These are phyloP conservation scores for Styphnolobium japonicum DNA, from an alignment of 306 rosid genomes.

Conservation along the genomic window DNA sequence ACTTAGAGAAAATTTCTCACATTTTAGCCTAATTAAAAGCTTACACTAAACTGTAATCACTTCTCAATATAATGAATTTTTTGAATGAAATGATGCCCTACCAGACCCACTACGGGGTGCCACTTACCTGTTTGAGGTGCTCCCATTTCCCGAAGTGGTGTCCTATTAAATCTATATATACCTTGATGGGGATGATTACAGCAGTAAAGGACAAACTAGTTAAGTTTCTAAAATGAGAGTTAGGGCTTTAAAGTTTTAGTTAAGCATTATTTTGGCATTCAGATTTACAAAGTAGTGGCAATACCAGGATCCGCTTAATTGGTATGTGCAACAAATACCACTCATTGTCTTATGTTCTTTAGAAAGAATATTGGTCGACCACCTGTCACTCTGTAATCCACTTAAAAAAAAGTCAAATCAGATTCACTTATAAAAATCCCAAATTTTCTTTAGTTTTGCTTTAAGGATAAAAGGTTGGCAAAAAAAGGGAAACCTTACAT, in stretches of 20 bases:
- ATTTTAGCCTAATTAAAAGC: too few species aligned
- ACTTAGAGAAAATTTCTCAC: too few species aligned
- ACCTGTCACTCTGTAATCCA: constrained; percentile 4
- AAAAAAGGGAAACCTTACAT: background rate
- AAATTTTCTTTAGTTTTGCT: background rate
- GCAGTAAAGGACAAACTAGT: background rate
- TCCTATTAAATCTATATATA: background rate
- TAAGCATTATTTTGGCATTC: background rate
- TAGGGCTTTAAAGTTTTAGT: background rate
- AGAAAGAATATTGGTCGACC: background rate
- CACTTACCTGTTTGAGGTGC: constrained; percentile 37
- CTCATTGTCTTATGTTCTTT: background rate
- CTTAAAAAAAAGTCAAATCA: too few species aligned
- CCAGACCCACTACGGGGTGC: constrained; percentile 25
- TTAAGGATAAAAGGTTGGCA: background rate
- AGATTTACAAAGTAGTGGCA: constrained; percentile 1
- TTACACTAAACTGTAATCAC: too few species aligned
- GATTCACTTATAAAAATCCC: too few species aligned
- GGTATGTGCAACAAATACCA: background rate
- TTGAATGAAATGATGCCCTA: background rate
- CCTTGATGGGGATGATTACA: constrained; percentile 2
- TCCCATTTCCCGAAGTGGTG: constrained; percentile 32
- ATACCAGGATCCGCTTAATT: background rate
- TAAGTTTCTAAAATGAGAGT: constrained; percentile 17
- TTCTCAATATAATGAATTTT: background rate